phyloP scores from a whole-genome alignment of 805 yeast species.

The Wickerhamiella lipophila region DNA sequence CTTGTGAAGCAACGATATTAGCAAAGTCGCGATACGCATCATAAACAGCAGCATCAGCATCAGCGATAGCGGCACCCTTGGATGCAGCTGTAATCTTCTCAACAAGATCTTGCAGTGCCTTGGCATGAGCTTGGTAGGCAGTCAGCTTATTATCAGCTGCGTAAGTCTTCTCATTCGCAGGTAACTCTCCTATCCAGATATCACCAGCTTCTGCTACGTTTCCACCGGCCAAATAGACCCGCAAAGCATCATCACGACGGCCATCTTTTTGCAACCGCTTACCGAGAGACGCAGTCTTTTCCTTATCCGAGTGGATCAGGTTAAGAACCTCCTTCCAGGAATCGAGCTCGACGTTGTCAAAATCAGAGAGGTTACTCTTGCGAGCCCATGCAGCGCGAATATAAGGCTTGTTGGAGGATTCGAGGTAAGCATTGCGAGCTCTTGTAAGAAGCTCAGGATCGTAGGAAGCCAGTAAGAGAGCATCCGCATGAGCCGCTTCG shows the following conservation, averaged over 20 bases:
- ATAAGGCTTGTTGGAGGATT: conserved; percentile 44
- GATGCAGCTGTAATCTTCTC: conserved; percentile 68
- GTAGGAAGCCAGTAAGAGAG: conserved; percentile 59
- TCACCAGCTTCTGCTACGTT: conserved; percentile 65
- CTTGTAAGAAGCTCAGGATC: conserved; percentile 41
- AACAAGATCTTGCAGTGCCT: conserved; percentile 65
- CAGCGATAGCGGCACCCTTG: conserved; percentile 21
- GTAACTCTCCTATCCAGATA: conserved; percentile 74
- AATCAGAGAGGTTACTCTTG: conserved; percentile 35
- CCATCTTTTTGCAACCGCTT: conserved; percentile 48
- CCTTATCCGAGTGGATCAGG: conserved; percentile 29
- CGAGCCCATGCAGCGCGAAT: conserved; percentile 65
- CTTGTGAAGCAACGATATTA: conserved; percentile 63
- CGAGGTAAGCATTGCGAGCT: conserved; percentile 61
- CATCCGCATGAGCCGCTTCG: conserved; percentile 57
- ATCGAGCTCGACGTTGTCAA: conserved; percentile 63
- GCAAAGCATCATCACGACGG: conserved; percentile 60
- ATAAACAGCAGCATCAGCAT: conserved; percentile 38
- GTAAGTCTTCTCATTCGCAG: conserved; percentile 35
- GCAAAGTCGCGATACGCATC: conserved; percentile 70
- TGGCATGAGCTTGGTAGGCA: conserved; percentile 72
- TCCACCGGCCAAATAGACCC: conserved; percentile 67
- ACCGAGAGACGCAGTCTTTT: conserved; percentile 41
- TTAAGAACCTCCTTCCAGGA: conserved; percentile 79
- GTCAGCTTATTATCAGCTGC: conserved; percentile 31